Conservation (phyloP, 2,329 filamentous ascomycete genomes). For the Claviceps digitariae region DNA sequence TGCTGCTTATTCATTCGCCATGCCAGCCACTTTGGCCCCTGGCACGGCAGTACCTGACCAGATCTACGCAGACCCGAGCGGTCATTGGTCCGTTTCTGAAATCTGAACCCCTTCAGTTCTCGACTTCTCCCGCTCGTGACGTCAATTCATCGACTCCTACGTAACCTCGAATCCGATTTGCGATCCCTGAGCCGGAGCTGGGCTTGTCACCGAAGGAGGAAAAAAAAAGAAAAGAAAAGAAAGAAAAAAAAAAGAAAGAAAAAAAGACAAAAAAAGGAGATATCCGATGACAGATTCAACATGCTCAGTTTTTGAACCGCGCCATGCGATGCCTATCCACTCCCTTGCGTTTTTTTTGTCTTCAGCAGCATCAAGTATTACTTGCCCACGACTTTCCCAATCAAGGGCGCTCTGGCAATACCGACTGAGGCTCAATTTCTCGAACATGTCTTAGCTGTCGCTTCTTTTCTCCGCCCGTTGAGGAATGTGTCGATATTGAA, state of each 20-base stretch:
- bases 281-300: background rate
- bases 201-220: too few relatives aligned
- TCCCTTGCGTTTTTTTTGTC: background rate
- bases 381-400: background rate
- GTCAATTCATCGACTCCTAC: background rate
- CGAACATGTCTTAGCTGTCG: background rate
- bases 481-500: background rate
- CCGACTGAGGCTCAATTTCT: background rate
- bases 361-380: background rate
- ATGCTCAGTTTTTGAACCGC: background rate
- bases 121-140: too few relatives aligned
- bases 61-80: too few relatives aligned
- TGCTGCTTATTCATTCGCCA: background rate
- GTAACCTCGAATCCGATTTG: background rate
- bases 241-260: too few relatives aligned
- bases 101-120: too few relatives aligned
- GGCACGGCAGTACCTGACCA: too few relatives aligned
- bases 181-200: too few relatives aligned
- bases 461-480: background rate
- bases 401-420: background rate
- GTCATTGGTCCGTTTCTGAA: too few relatives aligned
- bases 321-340: background rate
- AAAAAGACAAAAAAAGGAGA: background rate
- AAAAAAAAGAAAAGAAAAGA: too few relatives aligned
- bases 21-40: too few relatives aligned